Base-by-base conservation (phyloP, 2,329 filamentous ascomycete species). In the Diaporthe capsici region DNA sequence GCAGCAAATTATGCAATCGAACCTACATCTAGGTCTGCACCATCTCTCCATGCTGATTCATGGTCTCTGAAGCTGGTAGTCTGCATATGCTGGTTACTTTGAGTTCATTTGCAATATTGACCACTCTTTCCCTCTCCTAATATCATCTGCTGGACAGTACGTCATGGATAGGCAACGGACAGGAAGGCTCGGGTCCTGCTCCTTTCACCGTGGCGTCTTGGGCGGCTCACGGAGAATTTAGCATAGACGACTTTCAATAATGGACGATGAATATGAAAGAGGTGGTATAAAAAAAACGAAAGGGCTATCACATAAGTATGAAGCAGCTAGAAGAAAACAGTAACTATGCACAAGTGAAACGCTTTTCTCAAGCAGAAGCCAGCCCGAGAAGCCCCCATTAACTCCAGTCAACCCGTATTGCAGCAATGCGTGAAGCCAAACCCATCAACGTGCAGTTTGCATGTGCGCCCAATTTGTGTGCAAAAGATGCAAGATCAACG, bases 301-400 rank as follows among this genome's bases (percentile, higher is more conserved):
- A 4, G 6, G 9, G 37, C 25, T 68, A 60, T 34, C 8, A 39
- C 20, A 51, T 17, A 51, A 68, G 15, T n/a, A 37, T 53, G 47
- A n/a, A 39, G 39, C 22, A 53, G 63, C 22, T 53, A 37, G 8
- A 37, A 28, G 2, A 68, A 51, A 39, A 37, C 28, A 25, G 53
- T 10, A 31, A 31, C 31, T 6, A 10, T 39, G 63, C 28, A 68
- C 63, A 68, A 44, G n/a, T 7, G 22, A 12, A 4, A 39, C 63
- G 63, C 63, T 68, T 68, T 68, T 51, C 61, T 61, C 44, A 31
- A 44, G 34, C 49, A 51, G 12, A 31, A 65, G 7, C n/a, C 58
- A 28, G 22, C 25, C 58, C 15, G 9, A 44, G 71, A 34, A 55
- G 9, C n/a, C 25, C 22, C 47, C 47, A 1, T 42, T 3, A 55